phyloP scores from a whole-genome alignment of 768 basidiomycete species.

The Inosperma sp. region DNA sequence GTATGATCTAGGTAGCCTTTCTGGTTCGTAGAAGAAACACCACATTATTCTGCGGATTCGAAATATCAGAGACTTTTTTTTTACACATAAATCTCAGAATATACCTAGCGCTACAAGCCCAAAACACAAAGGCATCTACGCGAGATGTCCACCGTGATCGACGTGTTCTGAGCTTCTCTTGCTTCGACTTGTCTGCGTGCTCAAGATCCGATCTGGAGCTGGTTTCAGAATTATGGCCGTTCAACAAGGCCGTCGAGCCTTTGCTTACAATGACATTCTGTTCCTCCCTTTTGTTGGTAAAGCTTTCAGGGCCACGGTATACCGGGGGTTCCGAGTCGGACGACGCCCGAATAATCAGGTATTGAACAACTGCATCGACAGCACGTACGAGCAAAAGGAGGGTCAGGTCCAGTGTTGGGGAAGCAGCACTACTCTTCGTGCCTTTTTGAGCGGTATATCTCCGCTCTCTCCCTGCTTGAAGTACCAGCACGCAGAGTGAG shows the following conservation, averaged over 20 bases:
- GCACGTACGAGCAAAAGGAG: constrained; percentile 67
- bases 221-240: not conserved
- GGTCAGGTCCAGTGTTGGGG: constrained; percentile 61
- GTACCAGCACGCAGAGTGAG: constrained; percentile 48
- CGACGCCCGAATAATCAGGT: constrained; percentile 37
- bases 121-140: constrained; percentile 69
- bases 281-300: not conserved
- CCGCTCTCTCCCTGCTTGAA: constrained; percentile 47
- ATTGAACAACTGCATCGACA: constrained; percentile 56
- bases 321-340: too few relatives aligned
- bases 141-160: constrained; percentile 38
- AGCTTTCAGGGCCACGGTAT: too few relatives aligned
- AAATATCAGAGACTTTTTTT: constrained; percentile 8
- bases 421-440: not conserved
- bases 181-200: constrained; percentile 28
- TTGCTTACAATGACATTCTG: not conserved
- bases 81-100: not conserved
- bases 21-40: constrained; percentile 80
- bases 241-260: not conserved
- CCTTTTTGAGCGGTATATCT: constrained; percentile 22
- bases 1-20: constrained; percentile 65
- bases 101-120: constrained; percentile 74
- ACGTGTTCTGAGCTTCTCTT: constrained; percentile 19
- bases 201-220: constrained; percentile 18
- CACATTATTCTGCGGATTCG: constrained; percentile 66